Evolutionary conservation across 257 asterid species (phyloP).

Genomic region (Echites panduratus): DNA sequence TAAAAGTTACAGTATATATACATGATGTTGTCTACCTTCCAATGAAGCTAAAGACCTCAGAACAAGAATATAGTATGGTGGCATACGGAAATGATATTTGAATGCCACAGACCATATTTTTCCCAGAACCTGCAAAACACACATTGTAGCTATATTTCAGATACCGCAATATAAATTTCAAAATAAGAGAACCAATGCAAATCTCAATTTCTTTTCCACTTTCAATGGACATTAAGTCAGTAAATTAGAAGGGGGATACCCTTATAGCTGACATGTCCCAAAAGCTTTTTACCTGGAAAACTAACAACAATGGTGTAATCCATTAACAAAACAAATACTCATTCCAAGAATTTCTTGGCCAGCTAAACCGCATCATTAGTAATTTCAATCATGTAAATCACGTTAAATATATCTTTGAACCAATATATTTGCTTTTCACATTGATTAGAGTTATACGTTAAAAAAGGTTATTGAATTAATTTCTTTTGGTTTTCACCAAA

Average conservation of each 20-base stretch:
- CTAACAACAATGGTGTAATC: not conserved
- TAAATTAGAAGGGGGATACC: not conserved
- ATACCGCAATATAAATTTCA: not conserved
- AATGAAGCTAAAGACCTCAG: constrained; percentile 93
- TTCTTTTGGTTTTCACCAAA: not conserved
- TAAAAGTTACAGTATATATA: no score
- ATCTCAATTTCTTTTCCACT: not conserved
- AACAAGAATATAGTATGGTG: constrained; percentile 82
- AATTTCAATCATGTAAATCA: not conserved
- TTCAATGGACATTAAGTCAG: not conserved
- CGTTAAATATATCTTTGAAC: not conserved
- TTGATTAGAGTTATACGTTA: not conserved
- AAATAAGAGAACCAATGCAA: constrained; percentile 3
- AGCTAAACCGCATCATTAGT: not conserved
- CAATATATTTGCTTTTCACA: not conserved
- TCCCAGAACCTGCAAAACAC: constrained; percentile 63
- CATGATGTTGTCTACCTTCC: constrained; percentile 52
- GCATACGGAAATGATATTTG: constrained; percentile 95
- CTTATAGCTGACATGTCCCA: not conserved
- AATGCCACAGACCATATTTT: constrained; percentile 90
- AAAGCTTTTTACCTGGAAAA: no score
- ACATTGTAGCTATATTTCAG: constrained; percentile 20
- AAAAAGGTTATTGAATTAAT: no score
- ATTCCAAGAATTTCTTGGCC: not conserved
- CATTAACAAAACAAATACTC: not conserved